Conservation (phyloP, 2,329 filamentous ascomycete genomes). For the Amylocarpus encephaloides region DNA sequence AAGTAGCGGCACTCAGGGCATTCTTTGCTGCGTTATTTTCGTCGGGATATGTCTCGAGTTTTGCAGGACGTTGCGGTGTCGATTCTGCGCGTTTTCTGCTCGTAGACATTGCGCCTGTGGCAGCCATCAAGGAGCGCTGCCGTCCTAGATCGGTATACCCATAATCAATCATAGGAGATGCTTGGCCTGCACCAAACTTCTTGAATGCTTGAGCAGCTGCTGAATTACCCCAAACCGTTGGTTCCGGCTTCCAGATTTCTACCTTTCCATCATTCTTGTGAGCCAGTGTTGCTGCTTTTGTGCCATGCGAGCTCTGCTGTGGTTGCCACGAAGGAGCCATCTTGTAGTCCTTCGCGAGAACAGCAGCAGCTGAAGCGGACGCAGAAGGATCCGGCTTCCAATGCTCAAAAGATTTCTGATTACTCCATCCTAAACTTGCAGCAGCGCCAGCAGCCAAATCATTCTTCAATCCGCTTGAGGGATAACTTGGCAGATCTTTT, state of each 20-base stretch:
- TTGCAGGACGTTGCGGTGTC: conserved; percentile 38
- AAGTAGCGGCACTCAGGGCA: conserved; percentile 66
- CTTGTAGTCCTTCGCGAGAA: conserved; percentile 54
- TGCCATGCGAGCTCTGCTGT: conserved; percentile 56
- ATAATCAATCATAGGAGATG: conserved; percentile 40
- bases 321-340: conserved; percentile 51
- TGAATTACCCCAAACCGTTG: conserved; percentile 48
- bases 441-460: conserved; percentile 64
- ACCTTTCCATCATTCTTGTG: conserved; percentile 45
- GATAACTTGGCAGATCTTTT: conserved; percentile 68
- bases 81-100: conserved; percentile 55
- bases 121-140: conserved; percentile 65
- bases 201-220: conserved; percentile 64
- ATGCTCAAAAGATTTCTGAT: conserved; percentile 56
- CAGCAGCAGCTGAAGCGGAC: conserved; percentile 53
- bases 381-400: conserved; percentile 61
- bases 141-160: conserved; percentile 45
- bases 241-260: conserved; percentile 45
- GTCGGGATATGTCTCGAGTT: conserved; percentile 45
- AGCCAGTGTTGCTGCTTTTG: conserved; percentile 69
- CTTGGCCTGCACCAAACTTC: conserved; percentile 36
- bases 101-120: conserved; percentile 66
- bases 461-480: conserved; percentile 55
- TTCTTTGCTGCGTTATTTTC: conserved; percentile 56
- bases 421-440: conserved; percentile 66